These are phyloP conservation scores for Termitomyces sp. DNA, from an alignment of 768 basidiomycete species.

Conservation along the genomic window DNA sequence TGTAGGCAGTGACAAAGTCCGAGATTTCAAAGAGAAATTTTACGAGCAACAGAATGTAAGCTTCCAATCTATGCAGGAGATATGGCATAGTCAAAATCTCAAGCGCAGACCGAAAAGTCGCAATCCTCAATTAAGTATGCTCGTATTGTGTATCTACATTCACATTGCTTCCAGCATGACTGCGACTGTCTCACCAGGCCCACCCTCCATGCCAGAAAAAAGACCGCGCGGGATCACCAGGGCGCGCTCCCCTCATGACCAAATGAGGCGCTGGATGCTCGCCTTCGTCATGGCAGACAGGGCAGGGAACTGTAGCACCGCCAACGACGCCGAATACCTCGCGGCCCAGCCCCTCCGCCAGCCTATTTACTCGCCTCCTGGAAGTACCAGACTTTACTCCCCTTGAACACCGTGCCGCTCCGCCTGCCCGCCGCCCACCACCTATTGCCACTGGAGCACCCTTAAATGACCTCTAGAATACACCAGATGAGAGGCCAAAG, in stretches of 20 bases:
- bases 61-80: too few relatives aligned
- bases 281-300: slow-evolving; percentile 40
- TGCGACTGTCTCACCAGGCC: slow-evolving; percentile 74
- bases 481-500: neutral
- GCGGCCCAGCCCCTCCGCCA: slow-evolving; percentile 6
- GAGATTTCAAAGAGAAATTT: too few relatives aligned
- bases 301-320: slow-evolving; percentile 51
- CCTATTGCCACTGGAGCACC: slow-evolving; percentile 22
- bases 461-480: slow-evolving; percentile 24
- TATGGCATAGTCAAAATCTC: too few relatives aligned
- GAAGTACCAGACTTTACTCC: slow-evolving; percentile 52
- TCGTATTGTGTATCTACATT: neutral
- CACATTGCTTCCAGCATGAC: slow-evolving; percentile 53
- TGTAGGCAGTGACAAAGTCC: too few relatives aligned
- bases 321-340: slow-evolving; percentile 40
- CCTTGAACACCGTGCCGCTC: slow-evolving; percentile 28
- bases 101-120: too few relatives aligned
- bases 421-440: slow-evolving; percentile 15
- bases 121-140: slow-evolving; percentile 81
- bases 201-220: slow-evolving; percentile 7
- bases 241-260: slow-evolving; percentile 6
- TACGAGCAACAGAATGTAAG: too few relatives aligned
- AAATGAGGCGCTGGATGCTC: slow-evolving; percentile 10
- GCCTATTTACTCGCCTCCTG: slow-evolving; percentile 12
- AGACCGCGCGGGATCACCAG: slow-evolving; percentile 29